phyloP scores from a whole-genome alignment of 441 rosid species.

The Populus hybrid region DNA sequence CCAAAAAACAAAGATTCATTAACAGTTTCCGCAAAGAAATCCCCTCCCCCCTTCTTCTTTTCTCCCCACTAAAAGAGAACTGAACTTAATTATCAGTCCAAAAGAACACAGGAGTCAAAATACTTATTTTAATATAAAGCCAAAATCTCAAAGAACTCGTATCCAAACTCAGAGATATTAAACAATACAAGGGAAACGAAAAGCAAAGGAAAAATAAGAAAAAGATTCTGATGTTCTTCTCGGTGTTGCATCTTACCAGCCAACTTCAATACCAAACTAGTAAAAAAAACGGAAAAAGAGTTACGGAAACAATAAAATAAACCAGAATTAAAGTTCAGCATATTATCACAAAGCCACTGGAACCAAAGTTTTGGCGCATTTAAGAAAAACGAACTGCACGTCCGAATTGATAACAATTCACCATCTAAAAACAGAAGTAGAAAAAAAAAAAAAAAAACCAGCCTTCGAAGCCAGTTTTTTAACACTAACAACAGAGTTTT shows the following conservation, averaged over 20 bases:
- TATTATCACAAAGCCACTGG: background rate
- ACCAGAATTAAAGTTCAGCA: background rate
- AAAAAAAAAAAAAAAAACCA: background rate
- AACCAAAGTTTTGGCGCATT: background rate
- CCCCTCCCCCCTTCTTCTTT: background rate
- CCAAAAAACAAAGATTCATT: no score
- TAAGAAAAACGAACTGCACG: background rate
- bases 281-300: background rate
- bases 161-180: no score
- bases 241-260: background rate
- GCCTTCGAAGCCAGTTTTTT: background rate
- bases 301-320: background rate
- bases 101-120: conserved; percentile 13
- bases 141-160: background rate
- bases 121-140: background rate
- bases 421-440: background rate
- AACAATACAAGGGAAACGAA: no score
- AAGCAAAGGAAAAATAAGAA: background rate
- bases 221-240: background rate
- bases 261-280: background rate
- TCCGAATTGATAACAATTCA: background rate
- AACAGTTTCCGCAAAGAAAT: no score
- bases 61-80: background rate
- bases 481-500: background rate
- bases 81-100: background rate